A percentile compares a stretch with the other conserved stretches of the same genome.
Conservation (phyloP, 306 rosid genomes). For the Citrullus mucosospermus region DNA sequence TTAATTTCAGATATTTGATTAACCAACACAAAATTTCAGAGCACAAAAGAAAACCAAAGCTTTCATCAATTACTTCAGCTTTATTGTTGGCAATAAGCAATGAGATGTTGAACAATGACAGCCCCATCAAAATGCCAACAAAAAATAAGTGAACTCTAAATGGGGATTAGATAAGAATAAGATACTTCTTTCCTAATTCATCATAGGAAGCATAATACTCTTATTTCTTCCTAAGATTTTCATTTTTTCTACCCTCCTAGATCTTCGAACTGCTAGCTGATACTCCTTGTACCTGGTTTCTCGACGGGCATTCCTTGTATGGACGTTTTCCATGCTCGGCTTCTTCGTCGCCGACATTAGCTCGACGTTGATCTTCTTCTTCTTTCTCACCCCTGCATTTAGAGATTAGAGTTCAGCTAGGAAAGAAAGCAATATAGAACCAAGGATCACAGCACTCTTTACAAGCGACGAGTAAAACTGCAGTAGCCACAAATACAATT, state of each 20-base stretch:
- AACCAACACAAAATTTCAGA: background rate
- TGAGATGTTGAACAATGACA: background rate
- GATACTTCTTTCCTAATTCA: background rate
- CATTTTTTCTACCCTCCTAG: slow-evolving; percentile 11
- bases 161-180: background rate
- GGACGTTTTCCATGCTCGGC: slow-evolving; percentile 25
- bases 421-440: background rate
- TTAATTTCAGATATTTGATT: no score
- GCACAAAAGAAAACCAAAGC: background rate
- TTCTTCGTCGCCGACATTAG: slow-evolving; percentile 30
- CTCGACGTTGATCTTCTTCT: slow-evolving; percentile 27
- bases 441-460: background rate
- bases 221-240: background rate
- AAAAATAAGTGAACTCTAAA: background rate
- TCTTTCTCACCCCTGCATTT: slow-evolving; percentile 52
- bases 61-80: background rate
- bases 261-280: slow-evolving; percentile 32
- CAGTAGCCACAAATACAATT: background rate
- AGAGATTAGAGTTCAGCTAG: background rate
- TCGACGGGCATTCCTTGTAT: slow-evolving; percentile 35
- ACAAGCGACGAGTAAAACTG: background rate
- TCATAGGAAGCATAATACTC: background rate
- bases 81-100: background rate
- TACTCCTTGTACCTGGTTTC: slow-evolving; percentile 21
- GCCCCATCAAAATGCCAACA: background rate